Evolutionary conservation across 2,329 filamentous ascomycete genomes (phyloP).

Genomic region (Mycosphaerella arachidis): DNA sequence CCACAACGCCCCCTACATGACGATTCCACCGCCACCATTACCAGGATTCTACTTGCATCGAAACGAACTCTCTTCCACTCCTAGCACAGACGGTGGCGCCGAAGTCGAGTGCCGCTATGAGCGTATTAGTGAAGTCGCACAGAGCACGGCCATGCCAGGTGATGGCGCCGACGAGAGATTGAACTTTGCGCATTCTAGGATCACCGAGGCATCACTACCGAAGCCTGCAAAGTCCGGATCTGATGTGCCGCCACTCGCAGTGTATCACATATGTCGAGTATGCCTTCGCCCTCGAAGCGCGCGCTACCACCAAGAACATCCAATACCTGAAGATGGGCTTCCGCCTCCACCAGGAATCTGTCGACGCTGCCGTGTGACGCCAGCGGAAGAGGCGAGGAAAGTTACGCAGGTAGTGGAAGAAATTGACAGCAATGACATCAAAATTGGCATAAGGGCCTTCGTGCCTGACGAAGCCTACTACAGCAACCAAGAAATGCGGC

Average conservation of each 20-base stretch:
- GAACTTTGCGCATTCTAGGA: not conserved
- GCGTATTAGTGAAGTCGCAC: not conserved
- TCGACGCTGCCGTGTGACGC: constrained; percentile 29
- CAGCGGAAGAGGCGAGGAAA: constrained; percentile 20
- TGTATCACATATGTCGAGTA: constrained; percentile 34
- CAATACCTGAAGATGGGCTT: constrained; percentile 29
- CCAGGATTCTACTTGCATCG: constrained; percentile 24
- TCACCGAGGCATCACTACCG: not conserved
- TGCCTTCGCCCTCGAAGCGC: constrained; percentile 32
- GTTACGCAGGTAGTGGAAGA: constrained; percentile 17
- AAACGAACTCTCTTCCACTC: not conserved
- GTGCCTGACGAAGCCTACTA: constrained; percentile 22
- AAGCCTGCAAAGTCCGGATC: not conserved
- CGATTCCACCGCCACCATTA: constrained; percentile 27
- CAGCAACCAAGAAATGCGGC: constrained; percentile 14
- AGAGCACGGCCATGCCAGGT: not conserved
- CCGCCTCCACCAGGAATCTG: constrained; percentile 33
- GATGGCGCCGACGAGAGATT: constrained; percentile 5
- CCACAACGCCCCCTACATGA: constrained; percentile 12
- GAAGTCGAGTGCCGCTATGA: not conserved
- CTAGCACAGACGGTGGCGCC: not conserved
- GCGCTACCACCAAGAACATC: constrained; percentile 33
- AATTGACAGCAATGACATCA: constrained; percentile 26
- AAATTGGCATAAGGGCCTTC: constrained; percentile 25
- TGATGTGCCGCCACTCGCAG: constrained; percentile 25